A percentile compares a stretch with the other conserved stretches of the same genome.
phyloP scores from a whole-genome alignment of 2,329 filamentous ascomycete species.

The Fusarium chuoi region DNA sequence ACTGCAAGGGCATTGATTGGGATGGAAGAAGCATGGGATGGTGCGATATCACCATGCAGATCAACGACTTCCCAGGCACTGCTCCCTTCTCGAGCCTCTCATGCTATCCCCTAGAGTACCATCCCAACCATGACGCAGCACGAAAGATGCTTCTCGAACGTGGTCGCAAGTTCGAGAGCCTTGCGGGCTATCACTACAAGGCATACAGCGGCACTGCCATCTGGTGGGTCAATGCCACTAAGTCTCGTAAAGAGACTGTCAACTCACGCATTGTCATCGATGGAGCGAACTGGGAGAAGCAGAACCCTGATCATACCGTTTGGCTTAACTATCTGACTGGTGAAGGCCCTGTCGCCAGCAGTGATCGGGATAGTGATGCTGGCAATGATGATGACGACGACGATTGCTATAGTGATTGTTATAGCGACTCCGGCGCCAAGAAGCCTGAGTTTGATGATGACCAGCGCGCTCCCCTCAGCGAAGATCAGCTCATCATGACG shows the following conservation, averaged over 20 bases:
- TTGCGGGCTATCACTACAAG: slow-evolving; percentile 61
- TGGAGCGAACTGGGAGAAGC: slow-evolving; percentile 46
- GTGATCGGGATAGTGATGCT: neutral
- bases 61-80: slow-evolving; percentile 57
- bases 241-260: slow-evolving; percentile 43
- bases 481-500: slow-evolving; percentile 55
- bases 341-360: neutral
- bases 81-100: slow-evolving; percentile 56
- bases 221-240: slow-evolving; percentile 37
- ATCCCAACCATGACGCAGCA: slow-evolving; percentile 52
- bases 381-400: neutral
- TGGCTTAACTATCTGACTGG: slow-evolving; percentile 20
- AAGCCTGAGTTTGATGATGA: neutral
- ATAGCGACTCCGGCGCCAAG: neutral
- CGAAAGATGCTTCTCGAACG: slow-evolving; percentile 50
- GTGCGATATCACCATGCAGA: slow-evolving; percentile 47
- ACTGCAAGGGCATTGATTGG: slow-evolving; percentile 58
- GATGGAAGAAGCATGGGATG: slow-evolving; percentile 60
- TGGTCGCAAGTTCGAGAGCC: slow-evolving; percentile 57
- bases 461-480: slow-evolving; percentile 46
- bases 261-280: slow-evolving; percentile 48
- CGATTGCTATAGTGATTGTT: neutral
- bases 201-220: slow-evolving; percentile 55
- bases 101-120: slow-evolving; percentile 57
- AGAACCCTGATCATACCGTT: slow-evolving; percentile 43